Evolutionary conservation across 371 early-diverging fungal species (phyloP).

Genomic region (Syncephalastrum racemosum): DNA sequence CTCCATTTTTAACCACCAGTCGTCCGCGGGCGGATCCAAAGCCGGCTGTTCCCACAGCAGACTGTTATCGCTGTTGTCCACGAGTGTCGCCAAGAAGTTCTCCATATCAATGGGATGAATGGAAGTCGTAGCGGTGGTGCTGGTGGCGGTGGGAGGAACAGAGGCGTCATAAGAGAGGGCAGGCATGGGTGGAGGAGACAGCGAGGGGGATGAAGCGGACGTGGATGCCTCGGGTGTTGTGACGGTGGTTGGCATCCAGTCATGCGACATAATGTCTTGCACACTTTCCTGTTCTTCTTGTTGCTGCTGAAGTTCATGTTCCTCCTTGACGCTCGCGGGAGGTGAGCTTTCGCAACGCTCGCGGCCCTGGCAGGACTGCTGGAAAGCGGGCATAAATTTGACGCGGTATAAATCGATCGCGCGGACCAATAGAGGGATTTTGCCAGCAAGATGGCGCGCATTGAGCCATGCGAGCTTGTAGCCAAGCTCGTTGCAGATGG

Average conservation of each 20-base stretch:
- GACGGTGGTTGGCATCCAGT: not conserved
- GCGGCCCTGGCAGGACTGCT: conserved; percentile 14
- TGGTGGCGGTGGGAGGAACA: conserved; percentile 1
- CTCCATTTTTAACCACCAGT: conserved; percentile 10
- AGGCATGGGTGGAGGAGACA: not conserved
- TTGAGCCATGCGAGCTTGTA: conserved; percentile 51
- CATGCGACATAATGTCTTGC: conserved; percentile 2
- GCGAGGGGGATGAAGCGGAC: too few relatives aligned
- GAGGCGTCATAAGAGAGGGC: not conserved
- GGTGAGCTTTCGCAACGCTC: not conserved
- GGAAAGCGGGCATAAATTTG: conserved; percentile 41
- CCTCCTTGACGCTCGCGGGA: too few relatives aligned
- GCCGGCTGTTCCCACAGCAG: too few relatives aligned
- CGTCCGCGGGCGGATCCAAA: not conserved
- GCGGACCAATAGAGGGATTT: conserved; percentile 41
- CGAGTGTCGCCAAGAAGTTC: not conserved
- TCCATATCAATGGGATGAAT: too few relatives aligned
- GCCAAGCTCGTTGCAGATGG: conserved; percentile 40
- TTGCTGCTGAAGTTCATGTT: not conserved
- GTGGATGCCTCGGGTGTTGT: too few relatives aligned
- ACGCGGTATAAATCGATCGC: conserved; percentile 45
- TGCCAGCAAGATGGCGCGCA: conserved; percentile 41
- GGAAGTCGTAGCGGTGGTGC: not conserved
- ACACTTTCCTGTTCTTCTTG: not conserved
- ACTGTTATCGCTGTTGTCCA: not conserved